Evolutionary conservation across 257 asterid genomes (phyloP), one percentile per base, ranked within the genome.

Genomic region (Vinca minor): DNA sequence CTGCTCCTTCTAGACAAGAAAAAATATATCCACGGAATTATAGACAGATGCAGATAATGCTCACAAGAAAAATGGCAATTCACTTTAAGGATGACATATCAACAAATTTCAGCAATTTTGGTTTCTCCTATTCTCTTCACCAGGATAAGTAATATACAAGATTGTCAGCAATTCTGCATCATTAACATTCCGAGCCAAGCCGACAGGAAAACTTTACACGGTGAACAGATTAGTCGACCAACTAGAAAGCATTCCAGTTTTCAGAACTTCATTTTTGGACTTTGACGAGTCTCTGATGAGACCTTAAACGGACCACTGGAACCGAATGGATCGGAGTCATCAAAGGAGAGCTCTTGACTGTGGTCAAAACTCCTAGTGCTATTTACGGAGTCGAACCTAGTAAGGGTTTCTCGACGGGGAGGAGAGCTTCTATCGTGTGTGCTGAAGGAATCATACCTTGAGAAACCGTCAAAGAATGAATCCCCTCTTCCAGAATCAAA

Each of bases 221-320:
- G 41, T 26, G n/a, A 31, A 10, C 44, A n/a, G 28, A 15, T 8
- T 20, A 67, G 4, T 42, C 65, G 5, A 35, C 25, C 35, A 63
- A 20, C 75, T 71, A 79, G 82, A 78, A 79, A 62, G 78, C 54
- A 66, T 70, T 81, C 78, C 83, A 76, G 38, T 59, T 70, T 18
- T 85, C 83, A 21, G 83, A 85, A 68, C 77, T 76, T 52, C 57
- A n/a, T 85, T 70, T 71, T 87, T 1, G 82, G 70, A 20, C 77
- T 75, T 55, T 69, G 79, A n/a, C n/a, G n/a, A 81, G 73, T 72
- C 55, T 81, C 91, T 1, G 87, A 81, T 0, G 97, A 84, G 70
- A 86, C 95, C 84, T 86, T 91, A 73, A 88, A 91, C 20, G 98
- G 95, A 47, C 98, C 95, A 26, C 74, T 88, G 8, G 91, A 82